Evolutionary conservation across 2,329 filamentous ascomycete species (phyloP).

Genomic region (Diaporthe vaccinii): DNA sequence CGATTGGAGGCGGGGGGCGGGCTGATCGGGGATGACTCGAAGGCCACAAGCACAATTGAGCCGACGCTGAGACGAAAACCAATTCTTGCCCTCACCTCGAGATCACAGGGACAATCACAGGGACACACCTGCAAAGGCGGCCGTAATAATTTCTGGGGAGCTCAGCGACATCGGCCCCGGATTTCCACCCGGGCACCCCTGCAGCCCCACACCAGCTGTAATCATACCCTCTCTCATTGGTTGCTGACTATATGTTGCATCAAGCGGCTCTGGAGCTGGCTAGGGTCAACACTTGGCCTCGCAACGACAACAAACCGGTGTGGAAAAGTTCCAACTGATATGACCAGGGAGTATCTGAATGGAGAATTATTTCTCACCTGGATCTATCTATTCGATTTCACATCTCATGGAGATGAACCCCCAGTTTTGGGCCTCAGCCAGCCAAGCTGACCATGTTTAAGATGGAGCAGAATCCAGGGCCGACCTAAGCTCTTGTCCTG

Average conservation of each 20-base stretch:
- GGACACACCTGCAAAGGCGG: conserved; percentile 42
- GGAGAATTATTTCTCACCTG: not conserved
- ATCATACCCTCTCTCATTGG: conserved; percentile 2
- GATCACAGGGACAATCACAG: conserved; percentile 50
- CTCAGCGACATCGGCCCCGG: conserved; percentile 41
- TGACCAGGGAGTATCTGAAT: not conserved
- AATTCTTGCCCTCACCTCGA: conserved; percentile 40
- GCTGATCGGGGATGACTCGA: conserved; percentile 42
- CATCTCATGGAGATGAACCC: not conserved
- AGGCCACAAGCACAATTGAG: conserved; percentile 27
- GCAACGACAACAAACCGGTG: not conserved
- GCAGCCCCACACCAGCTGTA: conserved; percentile 25
- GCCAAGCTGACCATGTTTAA: not conserved
- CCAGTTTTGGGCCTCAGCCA: not conserved
- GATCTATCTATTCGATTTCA: not conserved
- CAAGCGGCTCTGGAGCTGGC: conserved; percentile 17
- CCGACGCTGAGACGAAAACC: conserved; percentile 17
- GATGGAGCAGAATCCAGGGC: not conserved
- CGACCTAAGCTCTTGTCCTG: not conserved
- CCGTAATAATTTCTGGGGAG: conserved; percentile 19
- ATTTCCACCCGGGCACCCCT: not conserved
- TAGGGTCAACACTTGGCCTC: not conserved
- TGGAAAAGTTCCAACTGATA: not conserved
- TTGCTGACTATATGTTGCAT: not conserved
- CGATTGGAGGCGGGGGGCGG: conserved; percentile 34